Evolutionary conservation across 2,329 filamentous ascomycete genomes (phyloP), one percentile per base, ranked within the genome.

Genomic region (Orbilia brochopaga): DNA sequence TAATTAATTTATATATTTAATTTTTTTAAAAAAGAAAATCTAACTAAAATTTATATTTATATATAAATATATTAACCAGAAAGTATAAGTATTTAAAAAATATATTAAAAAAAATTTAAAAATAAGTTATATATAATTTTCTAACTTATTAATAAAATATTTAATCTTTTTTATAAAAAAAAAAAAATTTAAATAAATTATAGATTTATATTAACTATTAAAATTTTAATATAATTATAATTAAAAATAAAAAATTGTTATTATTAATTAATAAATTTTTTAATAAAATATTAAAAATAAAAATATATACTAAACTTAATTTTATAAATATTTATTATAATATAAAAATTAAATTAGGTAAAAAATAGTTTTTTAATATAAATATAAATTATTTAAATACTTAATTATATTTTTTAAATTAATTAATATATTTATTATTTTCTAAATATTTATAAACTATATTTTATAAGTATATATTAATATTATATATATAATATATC

Each of bases 341-440:
- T 56, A 57, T 61, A 8, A 23, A 17, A n/a, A n/a, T 42, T 57
- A 56, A 19, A 4, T 61, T 7, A 2, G 15, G 55, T 5, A 6
- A n/a, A 19, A 32, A 32, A 32, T 8, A 4, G 27, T 32, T 32
- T 32, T 32, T 8, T 4, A 37, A 62, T 51, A 32, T 32, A 32
- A 8, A 32, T 32, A 32, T 32, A 8, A 8, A 15, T 42, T 42
- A 15, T 42, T 42, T 42, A 27, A 73, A 48, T 67, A 32, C 53
- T 23, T 69, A 30, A 51, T 67, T 1, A 61, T 67, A 17, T 46
- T 35, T 11, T 73, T 73, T 73, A 54, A 37, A 2, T 42, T 73
- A 13, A 46, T 42, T 27, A 67, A 73, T 73, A 56, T 24, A 13
- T 35, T 46, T 15, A 23, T 23, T 35, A 61, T 32, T 2, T 73